Base-by-base conservation (phyloP, 768 basidiomycete genomes). In the Hericium coralloides region DNA sequence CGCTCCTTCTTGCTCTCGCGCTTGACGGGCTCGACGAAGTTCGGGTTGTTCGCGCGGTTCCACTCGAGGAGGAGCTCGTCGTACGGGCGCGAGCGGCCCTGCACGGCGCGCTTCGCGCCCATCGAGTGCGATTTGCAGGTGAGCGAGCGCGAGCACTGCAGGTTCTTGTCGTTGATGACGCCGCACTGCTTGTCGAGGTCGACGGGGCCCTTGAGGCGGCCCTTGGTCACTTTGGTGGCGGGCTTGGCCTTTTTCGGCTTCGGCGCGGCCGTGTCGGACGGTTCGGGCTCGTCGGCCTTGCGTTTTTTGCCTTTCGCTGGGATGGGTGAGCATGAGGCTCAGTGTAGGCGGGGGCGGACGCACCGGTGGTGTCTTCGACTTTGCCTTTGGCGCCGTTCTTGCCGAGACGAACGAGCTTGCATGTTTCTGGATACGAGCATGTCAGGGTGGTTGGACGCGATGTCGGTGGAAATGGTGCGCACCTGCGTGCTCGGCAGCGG, bases 121-220 rank as follows among this genome's bases (percentile, higher is more conserved):
- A 99, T 95, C 2, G 92, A 88, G 68, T 99, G 95, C 5, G 95
- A 92, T 72, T 99, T 99, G 76, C 95, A 99, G 0, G 95, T 98
- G 38, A 99, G 79, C 7, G 93, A 93, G 25, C 95, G 89, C 12
- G 93, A 92, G 67, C 95, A 99, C 0, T 92, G 93, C 7, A 92
- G 74, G 47, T 80, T 80, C 70, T 97, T 97, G 73, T 95, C 94
- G 72, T 95, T 98, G 69, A 97, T 95, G 38, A 98, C 95, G 52
- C 95, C 94, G 64, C 95, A 98, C 62, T 97, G 94, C 56, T 81
- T 85, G 74, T 97, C 92, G 61, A 85, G 83, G 71, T 98, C 88
- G 52, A 95, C 83, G 3, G 94, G 93, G 1, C 91, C 90, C 64
- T 91, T 91, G 59, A 80, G 72, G 48, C 89, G 83, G 17, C 88